Evolutionary conservation across 257 asterid genomes (phyloP), one percentile per base, ranked within the genome.

Genomic region (Asclepias syriaca): DNA sequence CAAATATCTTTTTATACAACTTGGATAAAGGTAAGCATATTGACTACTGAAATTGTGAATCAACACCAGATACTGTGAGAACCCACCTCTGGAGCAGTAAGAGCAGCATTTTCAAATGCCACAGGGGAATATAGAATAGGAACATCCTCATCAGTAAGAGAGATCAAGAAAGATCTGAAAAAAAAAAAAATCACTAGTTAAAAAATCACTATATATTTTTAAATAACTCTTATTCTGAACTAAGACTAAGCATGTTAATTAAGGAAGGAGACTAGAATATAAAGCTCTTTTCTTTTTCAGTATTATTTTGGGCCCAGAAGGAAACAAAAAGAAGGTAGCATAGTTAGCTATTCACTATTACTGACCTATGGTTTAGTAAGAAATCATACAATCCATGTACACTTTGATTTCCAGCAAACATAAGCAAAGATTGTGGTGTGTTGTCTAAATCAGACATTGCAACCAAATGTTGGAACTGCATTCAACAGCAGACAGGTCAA

Each of bases 1-100:
- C 5, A 8, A 32, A 15, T 45, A 1, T 61, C 66, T 21, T 29
- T 61, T 61, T 2, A 14, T 6, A 32, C 10, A 10, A 18, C 7
- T 37, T 13, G 37, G 68, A 63, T 64, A 18, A 15, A 64, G 40
- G 50, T 18, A 39, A 37, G 68, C 49, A 18, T 4, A 64, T 37
- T 18, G 29, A 18, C 19, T 64, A 45, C 18, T 34, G 21, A 34
- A 45, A 66, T 45, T 21, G 56, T 19, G 18, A 39, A 65, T 40
- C 54, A 66, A 32, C 68, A 46, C 45, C 65, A 53, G n/a, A 65
- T n/a, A 22, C 50, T 32, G 40, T 56, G 12, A 66, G 22, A 45
- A 79, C 93, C 66, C 66, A 92, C 99, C 99, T 92, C 92, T 58
- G 99, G 99, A 55, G 92, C 82, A 73, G 91, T 82, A 64, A 85